Percentiles rank a stretch among this genome's conserved stretches.
phyloP scores from a whole-genome alignment of 2,329 filamentous ascomycete genomes.

The Thyridium curvatum region DNA sequence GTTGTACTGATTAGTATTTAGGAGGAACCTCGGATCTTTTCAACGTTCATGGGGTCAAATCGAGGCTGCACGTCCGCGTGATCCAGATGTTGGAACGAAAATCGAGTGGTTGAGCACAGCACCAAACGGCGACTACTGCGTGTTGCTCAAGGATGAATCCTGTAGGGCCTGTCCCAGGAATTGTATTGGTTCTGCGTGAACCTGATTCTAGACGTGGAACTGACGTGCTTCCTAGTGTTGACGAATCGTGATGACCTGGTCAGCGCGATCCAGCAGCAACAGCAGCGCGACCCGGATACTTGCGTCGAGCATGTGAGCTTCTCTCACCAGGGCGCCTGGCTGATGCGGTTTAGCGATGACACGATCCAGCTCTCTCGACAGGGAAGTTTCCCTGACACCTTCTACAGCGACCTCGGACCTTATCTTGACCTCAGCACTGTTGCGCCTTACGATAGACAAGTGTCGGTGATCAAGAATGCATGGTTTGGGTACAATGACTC shows the following conservation, averaged over 20 bases:
- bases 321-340: slow-evolving; percentile 3
- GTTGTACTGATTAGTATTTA: neutral
- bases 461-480: slow-evolving; percentile 1
- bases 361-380: slow-evolving; percentile 3
- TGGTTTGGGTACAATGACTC: slow-evolving; percentile 3
- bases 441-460: slow-evolving; percentile 1
- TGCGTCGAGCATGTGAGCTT: slow-evolving; percentile 5
- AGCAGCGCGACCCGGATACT: slow-evolving; percentile 13
- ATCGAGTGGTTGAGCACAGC: slow-evolving; percentile 5
- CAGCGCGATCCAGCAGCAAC: slow-evolving; percentile 24
- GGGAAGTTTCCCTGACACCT: slow-evolving; percentile 2
- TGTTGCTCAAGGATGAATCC: slow-evolving; percentile 3
- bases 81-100: neutral
- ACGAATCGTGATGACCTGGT: slow-evolving; percentile 11
- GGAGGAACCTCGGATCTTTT: slow-evolving; percentile 2
- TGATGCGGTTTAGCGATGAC: slow-evolving; percentile 1
- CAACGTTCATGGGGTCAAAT: slow-evolving; percentile 3
- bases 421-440: slow-evolving; percentile 1
- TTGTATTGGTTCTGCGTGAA: no score
- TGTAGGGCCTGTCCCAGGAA: neutral
- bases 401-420: neutral
- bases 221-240: neutral
- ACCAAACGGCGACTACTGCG: slow-evolving; percentile 3
- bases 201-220: no score
- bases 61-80: neutral